Evolutionary conservation across 1,284 basidiomycete genomes (phyloP), one percentile per base, ranked within the genome.

Genomic region (Tausonia pullulans): DNA sequence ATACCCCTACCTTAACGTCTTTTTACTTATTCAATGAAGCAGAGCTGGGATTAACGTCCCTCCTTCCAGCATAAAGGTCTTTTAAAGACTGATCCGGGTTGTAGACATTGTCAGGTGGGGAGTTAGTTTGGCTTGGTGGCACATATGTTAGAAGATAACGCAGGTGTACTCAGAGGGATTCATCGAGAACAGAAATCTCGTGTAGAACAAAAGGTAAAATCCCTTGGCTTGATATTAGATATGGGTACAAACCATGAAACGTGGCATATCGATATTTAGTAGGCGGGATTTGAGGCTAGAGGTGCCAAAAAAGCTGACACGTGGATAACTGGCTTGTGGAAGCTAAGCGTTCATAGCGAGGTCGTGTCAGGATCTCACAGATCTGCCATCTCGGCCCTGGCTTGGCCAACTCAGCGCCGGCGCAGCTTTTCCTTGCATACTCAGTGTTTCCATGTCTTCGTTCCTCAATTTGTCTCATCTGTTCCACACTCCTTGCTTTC

Each of bases 71-170:
- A 75, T 77, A 75, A 81, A 81, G 78, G 80, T 79, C 78, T 72
- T 78, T 78, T 74, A 76, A 73, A 73, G 79, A 78, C 79, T 72
- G 76, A 81, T 81, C 78, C 77, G 76, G 78, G 78, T 80, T 77
- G 78, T 80, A 79, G 80, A 82, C 80, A 81, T 80, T 81, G 80
- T 80, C 80, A 81, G 81, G 80, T 81, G 80, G 80, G 81, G 80
- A 82, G 80, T 82, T 82, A 81, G 81, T 79, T 80, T 81, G 80
- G 81, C n/a, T n/a, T n/a, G 80, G 80, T 76, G 77, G 81, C 78
- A 81, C 81, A 82, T 82, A 80, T 82, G 80, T 81, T 81, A 81
- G 82, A 82, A 78, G 79, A 81, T 82, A 82, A 81, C 78, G 78
- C 79, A 81, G 80, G 81, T 81, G 79, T 81, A 79, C 79, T 80